phyloP scores from a whole-genome alignment of 208 protist species.

The Wallacemonas rigidus region DNA sequence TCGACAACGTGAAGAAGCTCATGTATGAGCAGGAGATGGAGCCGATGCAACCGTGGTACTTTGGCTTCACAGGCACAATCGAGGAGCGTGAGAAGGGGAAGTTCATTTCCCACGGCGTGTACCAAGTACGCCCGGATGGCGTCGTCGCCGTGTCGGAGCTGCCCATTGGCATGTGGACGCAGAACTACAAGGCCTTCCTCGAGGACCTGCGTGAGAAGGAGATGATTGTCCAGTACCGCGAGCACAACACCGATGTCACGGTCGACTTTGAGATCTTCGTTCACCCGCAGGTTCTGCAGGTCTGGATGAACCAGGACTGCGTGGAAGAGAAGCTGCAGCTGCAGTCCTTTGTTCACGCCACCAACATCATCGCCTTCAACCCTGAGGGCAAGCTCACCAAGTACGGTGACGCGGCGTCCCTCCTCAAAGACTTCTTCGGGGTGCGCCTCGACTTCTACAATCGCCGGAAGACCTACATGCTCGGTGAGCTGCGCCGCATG shows the following conservation, averaged over 20 bases:
- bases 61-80: constrained; percentile 95
- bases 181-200: constrained; percentile 95
- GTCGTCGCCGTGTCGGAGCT: constrained; percentile 97
- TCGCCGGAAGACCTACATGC: constrained; percentile 95
- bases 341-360: constrained; percentile 80
- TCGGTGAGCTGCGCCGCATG: constrained; percentile 82
- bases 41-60: constrained; percentile 97
- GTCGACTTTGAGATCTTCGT: constrained; percentile 94
- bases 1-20: constrained; percentile 89
- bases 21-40: constrained; percentile 84
- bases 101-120: constrained; percentile 71
- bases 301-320: constrained; percentile 71
- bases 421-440: constrained; percentile 98
- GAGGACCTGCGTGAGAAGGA: constrained; percentile 90
- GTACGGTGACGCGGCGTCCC: constrained; percentile 92
- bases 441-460: constrained; percentile 97
- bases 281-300: constrained; percentile 86
- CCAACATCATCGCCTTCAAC: constrained; percentile 99
- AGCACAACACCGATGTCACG: constrained; percentile 97
- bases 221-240: constrained; percentile 94
- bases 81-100: constrained; percentile 85
- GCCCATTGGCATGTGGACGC: constrained; percentile 97
- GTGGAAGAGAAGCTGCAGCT: constrained; percentile 95
- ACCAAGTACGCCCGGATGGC: constrained; percentile 69
- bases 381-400: constrained; percentile 93